phyloP scores from a whole-genome alignment of 306 rosid species.

The Corylus americana region DNA sequence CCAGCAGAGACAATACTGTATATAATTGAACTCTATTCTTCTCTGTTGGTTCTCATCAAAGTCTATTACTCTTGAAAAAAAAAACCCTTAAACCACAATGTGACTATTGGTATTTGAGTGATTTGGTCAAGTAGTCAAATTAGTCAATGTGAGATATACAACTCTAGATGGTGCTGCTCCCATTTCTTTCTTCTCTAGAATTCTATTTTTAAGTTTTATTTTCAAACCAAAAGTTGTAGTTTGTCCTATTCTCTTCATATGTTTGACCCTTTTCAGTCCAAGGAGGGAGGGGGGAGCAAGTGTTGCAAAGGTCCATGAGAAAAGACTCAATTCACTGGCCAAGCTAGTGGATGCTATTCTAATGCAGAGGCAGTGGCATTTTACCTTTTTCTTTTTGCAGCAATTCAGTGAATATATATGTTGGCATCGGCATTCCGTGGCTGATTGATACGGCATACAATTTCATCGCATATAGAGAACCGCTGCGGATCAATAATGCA shows the following conservation, averaged over 20 bases:
- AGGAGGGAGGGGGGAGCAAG: background rate
- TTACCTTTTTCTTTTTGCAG: slow-evolving; percentile 40
- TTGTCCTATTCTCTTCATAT: background rate
- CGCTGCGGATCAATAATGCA: slow-evolving; percentile 71
- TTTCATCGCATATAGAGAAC: slow-evolving; percentile 66
- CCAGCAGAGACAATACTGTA: background rate
- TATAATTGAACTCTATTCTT: background rate
- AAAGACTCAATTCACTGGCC: slow-evolving; percentile 13
- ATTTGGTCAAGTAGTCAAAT: background rate
- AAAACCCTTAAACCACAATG: background rate
- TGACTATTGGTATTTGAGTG: background rate
- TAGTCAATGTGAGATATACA: background rate
- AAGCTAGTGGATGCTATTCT: slow-evolving; percentile 5
- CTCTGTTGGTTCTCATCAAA: background rate
- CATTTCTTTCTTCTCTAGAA: background rate
- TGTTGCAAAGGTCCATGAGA: background rate
- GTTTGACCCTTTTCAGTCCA: background rate
- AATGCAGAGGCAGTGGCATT: slow-evolving; percentile 4
- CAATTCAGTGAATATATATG: slow-evolving; percentile 91
- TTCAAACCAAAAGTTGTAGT: background rate
- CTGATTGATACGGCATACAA: slow-evolving; percentile 81
- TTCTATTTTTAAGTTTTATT: background rate
- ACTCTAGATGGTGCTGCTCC: background rate
- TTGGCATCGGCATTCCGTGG: slow-evolving; percentile 97
- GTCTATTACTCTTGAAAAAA: background rate